phyloP scores from a whole-genome alignment of 495 filamentous ascomycete genomes.

The Filosporella fistucella region DNA sequence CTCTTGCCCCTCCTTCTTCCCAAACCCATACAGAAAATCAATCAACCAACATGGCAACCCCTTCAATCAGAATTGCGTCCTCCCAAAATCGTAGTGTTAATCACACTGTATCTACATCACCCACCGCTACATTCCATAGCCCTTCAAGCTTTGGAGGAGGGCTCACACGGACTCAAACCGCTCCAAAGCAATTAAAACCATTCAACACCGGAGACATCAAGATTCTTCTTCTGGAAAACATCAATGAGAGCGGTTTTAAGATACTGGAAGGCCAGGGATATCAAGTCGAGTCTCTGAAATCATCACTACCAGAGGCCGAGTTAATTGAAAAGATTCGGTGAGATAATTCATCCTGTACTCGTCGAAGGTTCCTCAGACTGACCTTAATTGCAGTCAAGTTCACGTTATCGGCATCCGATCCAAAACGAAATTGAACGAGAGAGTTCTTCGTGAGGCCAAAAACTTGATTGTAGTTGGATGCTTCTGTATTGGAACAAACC shows the following conservation, averaged over 20 bases:
- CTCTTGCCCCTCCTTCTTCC: no score
- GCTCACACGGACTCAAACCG: slow-evolving; percentile 27
- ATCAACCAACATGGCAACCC: slow-evolving; percentile 28
- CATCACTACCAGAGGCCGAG: slow-evolving; percentile 84
- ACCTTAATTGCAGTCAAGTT: slow-evolving; percentile 61
- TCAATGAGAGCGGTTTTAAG: slow-evolving; percentile 84
- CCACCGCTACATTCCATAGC: slow-evolving; percentile 58
- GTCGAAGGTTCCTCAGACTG: neutral
- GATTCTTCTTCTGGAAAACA: slow-evolving; percentile 92
- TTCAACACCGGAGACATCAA: slow-evolving; percentile 95
- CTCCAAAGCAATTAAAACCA: slow-evolving; percentile 78
- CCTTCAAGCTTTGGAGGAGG: slow-evolving; percentile 40
- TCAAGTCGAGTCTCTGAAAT: slow-evolving; percentile 89
- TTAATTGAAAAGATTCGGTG: slow-evolving; percentile 96
- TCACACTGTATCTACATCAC: slow-evolving; percentile 56
- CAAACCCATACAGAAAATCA: slow-evolving; percentile 1
- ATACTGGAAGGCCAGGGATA: slow-evolving; percentile 85
- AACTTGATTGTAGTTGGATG: slow-evolving; percentile 95
- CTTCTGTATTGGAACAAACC: slow-evolving; percentile 99
- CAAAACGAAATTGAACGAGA: slow-evolving; percentile 89
- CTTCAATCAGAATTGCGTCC: slow-evolving; percentile 34
- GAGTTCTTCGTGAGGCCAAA: slow-evolving; percentile 82
- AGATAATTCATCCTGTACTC: slow-evolving; percentile 27
- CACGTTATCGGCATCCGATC: slow-evolving; percentile 98
- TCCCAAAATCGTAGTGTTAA: slow-evolving; percentile 34